Conservation (phyloP, 2,329 filamentous ascomycete species). For the Chalara sp. region DNA sequence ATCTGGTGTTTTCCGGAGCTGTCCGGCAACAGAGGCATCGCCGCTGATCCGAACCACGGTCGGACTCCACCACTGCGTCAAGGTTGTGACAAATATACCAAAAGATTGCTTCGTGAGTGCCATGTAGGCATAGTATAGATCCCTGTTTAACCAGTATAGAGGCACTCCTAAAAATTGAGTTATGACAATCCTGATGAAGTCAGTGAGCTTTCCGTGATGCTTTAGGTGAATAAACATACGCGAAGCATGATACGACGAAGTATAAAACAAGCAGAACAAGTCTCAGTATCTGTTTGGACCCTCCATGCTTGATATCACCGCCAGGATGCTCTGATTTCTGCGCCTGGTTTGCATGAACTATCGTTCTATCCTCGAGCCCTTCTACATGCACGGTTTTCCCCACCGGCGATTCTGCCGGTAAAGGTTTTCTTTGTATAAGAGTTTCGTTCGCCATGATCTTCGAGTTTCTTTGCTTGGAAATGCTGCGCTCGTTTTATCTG, state of each 20-base stretch:
- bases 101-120: slow-evolving; percentile 81
- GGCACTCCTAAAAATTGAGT: slow-evolving; percentile 73
- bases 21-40: slow-evolving; percentile 69
- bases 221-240: slow-evolving; percentile 18
- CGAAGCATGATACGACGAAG: slow-evolving; percentile 21
- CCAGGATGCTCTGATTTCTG: slow-evolving; percentile 21
- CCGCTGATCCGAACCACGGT: slow-evolving; percentile 78
- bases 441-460: slow-evolving; percentile 14
- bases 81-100: slow-evolving; percentile 67
- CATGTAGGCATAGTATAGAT: slow-evolving; percentile 82
- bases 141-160: slow-evolving; percentile 67
- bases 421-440: slow-evolving; percentile 18
- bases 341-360: too few relatives aligned
- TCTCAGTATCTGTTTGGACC: slow-evolving; percentile 20
- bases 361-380: neutral
- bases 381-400: slow-evolving; percentile 3
- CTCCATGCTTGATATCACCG: slow-evolving; percentile 26
- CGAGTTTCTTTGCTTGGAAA: too few relatives aligned
- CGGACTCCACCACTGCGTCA: slow-evolving; percentile 85
- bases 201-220: slow-evolving; percentile 6
- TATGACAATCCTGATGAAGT: slow-evolving; percentile 48
- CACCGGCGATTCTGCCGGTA: slow-evolving; percentile 2
- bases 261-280: slow-evolving; percentile 21
- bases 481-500: too few relatives aligned
- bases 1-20: slow-evolving; percentile 63